Evolutionary conservation across 768 basidiomycete species (phyloP).

Genomic region (Phlebiopsis flavidoalba): DNA sequence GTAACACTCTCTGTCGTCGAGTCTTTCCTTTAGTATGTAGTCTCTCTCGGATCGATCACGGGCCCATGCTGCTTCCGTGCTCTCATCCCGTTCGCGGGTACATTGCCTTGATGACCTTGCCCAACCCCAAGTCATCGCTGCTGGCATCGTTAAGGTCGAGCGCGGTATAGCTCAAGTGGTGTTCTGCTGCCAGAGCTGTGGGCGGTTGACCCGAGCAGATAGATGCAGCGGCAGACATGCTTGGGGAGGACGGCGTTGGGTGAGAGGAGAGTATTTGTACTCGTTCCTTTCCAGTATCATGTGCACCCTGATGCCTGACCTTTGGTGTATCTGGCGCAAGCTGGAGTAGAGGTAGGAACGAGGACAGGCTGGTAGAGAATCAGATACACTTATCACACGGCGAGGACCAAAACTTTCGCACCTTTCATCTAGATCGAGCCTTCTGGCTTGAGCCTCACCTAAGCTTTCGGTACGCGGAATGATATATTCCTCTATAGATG

Average conservation of each 20-base stretch:
- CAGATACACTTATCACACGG: neutral
- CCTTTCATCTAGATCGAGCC: neutral
- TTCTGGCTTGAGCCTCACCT: conserved; percentile 28
- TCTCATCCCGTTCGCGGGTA: neutral
- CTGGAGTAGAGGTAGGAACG: conserved; percentile 2
- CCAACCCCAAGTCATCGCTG: conserved; percentile 9
- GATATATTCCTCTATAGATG: conserved; percentile 40
- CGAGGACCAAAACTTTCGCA: neutral
- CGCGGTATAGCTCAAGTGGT: neutral
- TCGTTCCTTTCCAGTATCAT: neutral
- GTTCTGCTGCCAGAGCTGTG: conserved; percentile 1
- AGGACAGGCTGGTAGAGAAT: neutral
- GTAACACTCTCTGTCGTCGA: conserved; percentile 45
- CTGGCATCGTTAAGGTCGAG: conserved; percentile 22
- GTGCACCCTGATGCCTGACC: neutral
- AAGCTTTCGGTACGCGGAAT: conserved; percentile 49
- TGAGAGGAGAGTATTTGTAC: conserved; percentile 15
- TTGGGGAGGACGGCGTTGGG: conserved; percentile 22
- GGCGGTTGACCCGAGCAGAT: conserved; percentile 33
- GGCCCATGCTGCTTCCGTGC: neutral
- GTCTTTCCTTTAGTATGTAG: conserved; percentile 47
- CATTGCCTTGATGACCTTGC: neutral
- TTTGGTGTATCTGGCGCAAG: neutral
- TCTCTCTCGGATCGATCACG: conserved; percentile 17
- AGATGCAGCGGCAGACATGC: conserved; percentile 20